Percentiles rank a stretch among this genome's conserved stretches.
These are phyloP conservation scores for Paramecium sonneborni DNA, from an alignment of 73 alveolate genomes.

Conservation along the genomic window DNA sequence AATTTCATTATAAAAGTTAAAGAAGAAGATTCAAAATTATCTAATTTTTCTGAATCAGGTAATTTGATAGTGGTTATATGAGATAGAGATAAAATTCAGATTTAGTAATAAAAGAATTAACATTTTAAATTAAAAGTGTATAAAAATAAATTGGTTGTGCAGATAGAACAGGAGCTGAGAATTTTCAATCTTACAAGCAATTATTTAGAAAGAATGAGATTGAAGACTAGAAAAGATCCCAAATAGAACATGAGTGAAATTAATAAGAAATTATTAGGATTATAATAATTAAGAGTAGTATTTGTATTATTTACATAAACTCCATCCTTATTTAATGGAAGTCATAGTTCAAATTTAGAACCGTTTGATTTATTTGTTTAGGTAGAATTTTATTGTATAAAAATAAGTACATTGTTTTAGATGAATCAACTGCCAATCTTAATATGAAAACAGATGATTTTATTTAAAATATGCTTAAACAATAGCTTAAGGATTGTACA, in stretches of 20 bases:
- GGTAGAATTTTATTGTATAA: conserved; percentile 88
- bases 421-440: conserved; percentile 96
- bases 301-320: conserved; percentile 79
- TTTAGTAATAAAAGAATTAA: conserved; percentile 78
- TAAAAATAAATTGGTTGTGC: conserved; percentile 91
- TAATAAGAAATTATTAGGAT: conserved; percentile 71
- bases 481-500: conserved; percentile 80
- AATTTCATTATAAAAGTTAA: too few species aligned
- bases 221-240: conserved; percentile 24
- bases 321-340: conserved; percentile 76
- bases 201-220: conserved; percentile 69
- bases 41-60: conserved; percentile 79
- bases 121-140: conserved; percentile 77
- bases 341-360: conserved; percentile 82
- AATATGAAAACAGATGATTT: conserved; percentile 89
- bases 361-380: conserved; percentile 87
- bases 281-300: conserved; percentile 71
- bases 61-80: conserved; percentile 75
- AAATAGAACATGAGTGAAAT: conserved; percentile 72
- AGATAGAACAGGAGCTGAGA: conserved; percentile 98
- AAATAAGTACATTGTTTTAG: conserved; percentile 88
- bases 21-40: background rate
- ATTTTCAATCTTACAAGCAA: conserved; percentile 79
- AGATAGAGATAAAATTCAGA: conserved; percentile 85
- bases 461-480: conserved; percentile 79